Percentiles rank a stretch among this genome's conserved stretches.
Evolutionary conservation across 1,284 basidiomycete genomes (phyloP).

Genomic region (Cutaneotrichosporon sp.): DNA sequence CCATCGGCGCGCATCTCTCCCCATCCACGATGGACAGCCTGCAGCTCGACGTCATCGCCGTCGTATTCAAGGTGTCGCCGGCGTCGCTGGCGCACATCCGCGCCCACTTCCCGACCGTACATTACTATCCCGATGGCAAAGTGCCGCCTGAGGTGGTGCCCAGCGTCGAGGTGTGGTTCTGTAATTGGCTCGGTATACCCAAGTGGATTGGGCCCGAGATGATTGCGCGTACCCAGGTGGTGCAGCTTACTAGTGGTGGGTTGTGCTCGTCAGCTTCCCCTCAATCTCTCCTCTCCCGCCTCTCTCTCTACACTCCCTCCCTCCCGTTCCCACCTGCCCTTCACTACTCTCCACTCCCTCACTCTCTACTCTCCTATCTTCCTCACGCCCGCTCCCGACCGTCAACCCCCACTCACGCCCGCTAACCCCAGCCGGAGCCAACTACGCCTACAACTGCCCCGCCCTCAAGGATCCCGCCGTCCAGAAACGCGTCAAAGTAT

Average conservation of each 20-base stretch:
- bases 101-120: conserved; percentile 34
- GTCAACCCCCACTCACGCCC: too few relatives aligned
- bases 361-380: too few relatives aligned
- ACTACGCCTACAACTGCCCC: conserved; percentile 32
- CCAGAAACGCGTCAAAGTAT: conserved; percentile 36
- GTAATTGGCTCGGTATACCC: conserved; percentile 30
- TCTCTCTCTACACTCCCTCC: too few relatives aligned
- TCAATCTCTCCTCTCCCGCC: background rate
- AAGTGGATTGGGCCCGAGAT: conserved; percentile 27
- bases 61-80: conserved; percentile 25
- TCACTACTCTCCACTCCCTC: too few relatives aligned
- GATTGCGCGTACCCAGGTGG: conserved; percentile 31
- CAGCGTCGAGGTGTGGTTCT: conserved; percentile 40
- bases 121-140: conserved; percentile 33
- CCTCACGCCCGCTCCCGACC: background rate
- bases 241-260: conserved; percentile 44
- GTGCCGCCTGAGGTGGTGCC: conserved; percentile 29
- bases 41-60: conserved; percentile 1
- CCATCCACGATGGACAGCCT: background rate
- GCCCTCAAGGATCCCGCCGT: conserved; percentile 32
- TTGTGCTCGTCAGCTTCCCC: conserved; percentile 15
- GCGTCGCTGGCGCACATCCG: conserved; percentile 31
- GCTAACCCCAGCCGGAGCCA: conserved; percentile 42
- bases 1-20: background rate
- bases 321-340: too few relatives aligned